Conservation (phyloP, 2,329 filamentous ascomycete species). For the Monosporascus sp. region DNA sequence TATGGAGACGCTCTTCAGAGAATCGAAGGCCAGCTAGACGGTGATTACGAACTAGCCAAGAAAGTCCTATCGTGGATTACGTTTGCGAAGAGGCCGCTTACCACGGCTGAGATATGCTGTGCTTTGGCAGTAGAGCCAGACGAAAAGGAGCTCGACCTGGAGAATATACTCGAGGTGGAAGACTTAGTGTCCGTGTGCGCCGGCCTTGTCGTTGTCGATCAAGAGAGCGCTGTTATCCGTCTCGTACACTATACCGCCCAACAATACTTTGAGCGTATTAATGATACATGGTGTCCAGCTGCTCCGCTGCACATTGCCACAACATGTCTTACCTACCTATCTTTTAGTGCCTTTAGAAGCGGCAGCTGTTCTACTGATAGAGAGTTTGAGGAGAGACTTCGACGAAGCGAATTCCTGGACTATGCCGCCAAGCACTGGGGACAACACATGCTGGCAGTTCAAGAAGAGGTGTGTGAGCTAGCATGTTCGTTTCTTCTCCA, state of each 20-base stretch:
- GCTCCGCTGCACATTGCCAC: constrained; percentile 22
- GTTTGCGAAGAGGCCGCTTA: constrained; percentile 28
- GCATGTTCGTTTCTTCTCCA: background rate
- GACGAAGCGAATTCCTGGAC: background rate
- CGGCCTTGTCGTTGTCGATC: constrained; percentile 34
- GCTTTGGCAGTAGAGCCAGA: constrained; percentile 32
- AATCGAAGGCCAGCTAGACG: constrained; percentile 31
- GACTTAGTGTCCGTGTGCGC: constrained; percentile 31
- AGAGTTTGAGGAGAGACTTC: constrained; percentile 1
- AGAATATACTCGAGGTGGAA: constrained; percentile 24
- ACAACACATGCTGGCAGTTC: background rate
- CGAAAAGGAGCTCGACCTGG: constrained; percentile 22
- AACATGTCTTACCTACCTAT: constrained; percentile 32
- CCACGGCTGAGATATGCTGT: constrained; percentile 30
- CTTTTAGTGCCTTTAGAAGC: constrained; percentile 15
- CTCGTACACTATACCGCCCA: constrained; percentile 41
- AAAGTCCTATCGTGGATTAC: constrained; percentile 35
- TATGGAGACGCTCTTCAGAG: constrained; percentile 37
- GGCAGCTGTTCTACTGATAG: background rate
- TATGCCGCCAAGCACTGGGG: constrained; percentile 10
- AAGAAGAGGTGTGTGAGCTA: background rate
- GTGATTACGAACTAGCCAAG: constrained; percentile 28
- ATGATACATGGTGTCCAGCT: constrained; percentile 24
- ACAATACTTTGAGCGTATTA: constrained; percentile 34
- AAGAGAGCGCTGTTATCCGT: constrained; percentile 31